Conservation (phyloP, 345 rosid genomes). For the Rhodamnia argentea region DNA sequence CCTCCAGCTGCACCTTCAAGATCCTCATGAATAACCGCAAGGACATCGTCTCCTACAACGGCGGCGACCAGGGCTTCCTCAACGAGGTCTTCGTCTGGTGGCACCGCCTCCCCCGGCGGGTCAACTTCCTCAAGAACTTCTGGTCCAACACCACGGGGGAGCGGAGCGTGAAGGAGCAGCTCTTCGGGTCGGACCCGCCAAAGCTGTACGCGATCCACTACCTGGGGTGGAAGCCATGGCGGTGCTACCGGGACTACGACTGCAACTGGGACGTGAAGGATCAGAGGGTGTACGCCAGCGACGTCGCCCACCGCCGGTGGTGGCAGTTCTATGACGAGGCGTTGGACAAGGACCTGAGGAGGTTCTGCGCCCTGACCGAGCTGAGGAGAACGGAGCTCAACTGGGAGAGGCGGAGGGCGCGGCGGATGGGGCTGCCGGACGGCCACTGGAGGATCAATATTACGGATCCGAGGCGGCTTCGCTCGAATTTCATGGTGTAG, state of each 20-base stretch:
- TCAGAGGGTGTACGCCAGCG: slow-evolving; percentile 74
- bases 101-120: slow-evolving; percentile 78
- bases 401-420: slow-evolving; percentile 63
- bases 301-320: slow-evolving; percentile 76
- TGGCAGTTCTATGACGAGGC: slow-evolving; percentile 60
- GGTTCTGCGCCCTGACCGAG: slow-evolving; percentile 57
- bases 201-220: slow-evolving; percentile 70
- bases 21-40: slow-evolving; percentile 44
- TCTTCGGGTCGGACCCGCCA: slow-evolving; percentile 71
- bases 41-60: slow-evolving; percentile 81
- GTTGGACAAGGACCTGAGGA: slow-evolving; percentile 53
- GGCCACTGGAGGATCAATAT: slow-evolving; percentile 70
- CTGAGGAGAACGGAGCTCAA: slow-evolving; percentile 58
- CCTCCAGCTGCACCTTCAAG: slow-evolving; percentile 81
- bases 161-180: slow-evolving; percentile 54
- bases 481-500: slow-evolving; percentile 1
- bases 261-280: slow-evolving; percentile 59
- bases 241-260: slow-evolving; percentile 85
- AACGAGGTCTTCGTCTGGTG: slow-evolving; percentile 90
- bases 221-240: slow-evolving; percentile 87
- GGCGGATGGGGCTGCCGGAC: slow-evolving; percentile 31
- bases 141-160: slow-evolving; percentile 78
- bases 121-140: slow-evolving; percentile 75
- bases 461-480: slow-evolving; percentile 56
- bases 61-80: slow-evolving; percentile 88